phyloP scores from a whole-genome alignment of 164 flowering plant species.

The Pachysandra terminalis region DNA sequence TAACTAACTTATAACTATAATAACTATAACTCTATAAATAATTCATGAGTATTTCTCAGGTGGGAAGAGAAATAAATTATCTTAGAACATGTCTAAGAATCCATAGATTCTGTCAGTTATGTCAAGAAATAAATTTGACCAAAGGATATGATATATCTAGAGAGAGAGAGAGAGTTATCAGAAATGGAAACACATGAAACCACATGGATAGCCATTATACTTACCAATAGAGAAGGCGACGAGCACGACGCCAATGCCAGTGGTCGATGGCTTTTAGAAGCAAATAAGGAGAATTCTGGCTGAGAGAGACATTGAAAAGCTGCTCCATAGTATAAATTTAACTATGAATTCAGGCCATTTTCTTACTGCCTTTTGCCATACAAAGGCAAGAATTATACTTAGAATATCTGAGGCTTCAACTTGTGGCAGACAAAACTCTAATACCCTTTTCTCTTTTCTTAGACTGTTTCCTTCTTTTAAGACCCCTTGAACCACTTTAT shows the following conservation, averaged over 20 bases:
- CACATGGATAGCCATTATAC: constrained; percentile 35
- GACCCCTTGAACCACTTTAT: constrained; percentile 59
- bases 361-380: constrained; percentile 77
- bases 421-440: constrained; percentile 63
- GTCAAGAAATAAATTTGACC: constrained; percentile 18
- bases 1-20: constrained; percentile 24
- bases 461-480: constrained; percentile 24
- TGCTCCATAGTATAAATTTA: too few relatives aligned
- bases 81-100: too few relatives aligned
- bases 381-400: too few relatives aligned
- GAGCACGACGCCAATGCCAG: too few relatives aligned
- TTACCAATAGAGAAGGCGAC: too few relatives aligned
- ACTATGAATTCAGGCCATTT: constrained; percentile 72
- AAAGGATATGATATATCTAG: constrained; percentile 1
- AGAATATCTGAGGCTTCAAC: constrained; percentile 65
- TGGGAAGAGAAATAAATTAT: constrained; percentile 4
- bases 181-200: constrained; percentile 40
- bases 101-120: constrained; percentile 18
- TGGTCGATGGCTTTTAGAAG: too few relatives aligned
- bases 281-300: constrained; percentile 76
- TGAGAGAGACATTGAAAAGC: constrained; percentile 62
- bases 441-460: constrained; percentile 42
- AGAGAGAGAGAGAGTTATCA: too few relatives aligned
- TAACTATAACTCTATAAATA: constrained; percentile 15
- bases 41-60: constrained; percentile 11